Evolutionary conservation across 345 rosid genomes (phyloP), one percentile per base, ranked within the genome.

Genomic region (Arabis alpina): DNA sequence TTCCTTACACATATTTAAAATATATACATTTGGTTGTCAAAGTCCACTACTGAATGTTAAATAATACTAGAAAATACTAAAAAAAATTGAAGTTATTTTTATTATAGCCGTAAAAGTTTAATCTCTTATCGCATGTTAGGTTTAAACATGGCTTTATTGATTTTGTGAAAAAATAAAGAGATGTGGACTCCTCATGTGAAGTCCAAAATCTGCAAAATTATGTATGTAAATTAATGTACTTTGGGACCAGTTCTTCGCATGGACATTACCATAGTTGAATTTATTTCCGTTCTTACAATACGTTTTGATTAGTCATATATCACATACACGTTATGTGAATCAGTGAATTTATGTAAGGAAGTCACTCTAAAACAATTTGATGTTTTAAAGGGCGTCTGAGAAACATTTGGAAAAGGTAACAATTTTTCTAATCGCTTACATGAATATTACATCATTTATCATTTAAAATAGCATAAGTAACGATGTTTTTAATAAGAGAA

Each of bases 121-220:
- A 68, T 36, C 2, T 40, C 58, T 32, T 45, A 30, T 30, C 24
- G 55, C 23, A 25, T 64, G 70, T 40, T 73, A 66, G 61, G 66
- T 65, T 49, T 41, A 44, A 58, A 58, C 32, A 59, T 19, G 3
- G 24, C 28, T 73, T 7, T 47, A 24, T 36, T 8, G 8, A 27
- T 68, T 70, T 42, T 34, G 30, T 23, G 62, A 45, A 42, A 57
- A 56, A 70, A 70, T 56, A 74, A 74, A 67, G 63, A 61, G 73
- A 74, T 45, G 56, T 60, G 62, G 73, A 67, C 78, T 74, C 73
- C 37, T 74, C 78, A 71, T 74, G 78, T 67, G 68, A 74, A 60
- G 78, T 67, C 78, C 49, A 60, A 66, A 74, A 36, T 66, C 68
- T 66, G 73, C 56, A 57, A 73, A 74, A 54, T 52, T 44, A 67